Percentiles rank a stretch among this genome's conserved stretches.
These are phyloP conservation scores for Talaromyces piceae DNA, from an alignment of 2,329 filamentous ascomycete species.

Conservation along the genomic window DNA sequence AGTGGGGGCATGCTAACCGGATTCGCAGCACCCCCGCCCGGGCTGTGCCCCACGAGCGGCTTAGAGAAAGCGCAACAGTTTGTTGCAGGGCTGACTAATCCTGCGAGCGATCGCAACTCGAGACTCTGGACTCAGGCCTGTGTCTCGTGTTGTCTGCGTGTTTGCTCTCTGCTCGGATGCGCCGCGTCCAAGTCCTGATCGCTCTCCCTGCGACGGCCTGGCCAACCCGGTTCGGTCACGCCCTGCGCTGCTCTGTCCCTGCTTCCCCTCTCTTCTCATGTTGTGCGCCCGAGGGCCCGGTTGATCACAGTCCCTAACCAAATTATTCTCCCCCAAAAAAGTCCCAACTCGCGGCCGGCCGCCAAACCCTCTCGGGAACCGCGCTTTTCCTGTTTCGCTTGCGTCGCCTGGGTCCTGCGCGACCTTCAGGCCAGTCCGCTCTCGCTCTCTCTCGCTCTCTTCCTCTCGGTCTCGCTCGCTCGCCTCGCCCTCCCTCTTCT, in stretches of 20 bases:
- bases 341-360: not conserved
- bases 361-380: constrained; percentile 1
- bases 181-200: too few relatives aligned
- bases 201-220: too few relatives aligned
- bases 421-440: constrained; percentile 17
- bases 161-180: not conserved
- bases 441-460: constrained; percentile 2
- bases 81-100: too few relatives aligned
- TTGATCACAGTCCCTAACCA: too few relatives aligned
- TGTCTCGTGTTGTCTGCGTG: too few relatives aligned
- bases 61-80: not conserved
- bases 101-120: not conserved
- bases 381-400: constrained; percentile 22
- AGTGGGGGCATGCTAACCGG: not conserved
- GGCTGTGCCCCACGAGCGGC: not conserved
- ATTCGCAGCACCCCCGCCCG: not conserved
- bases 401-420: constrained; percentile 17
- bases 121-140: not conserved
- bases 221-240: too few relatives aligned
- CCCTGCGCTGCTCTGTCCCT: too few relatives aligned
- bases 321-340: too few relatives aligned
- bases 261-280: too few relatives aligned
- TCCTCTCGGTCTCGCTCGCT: constrained; percentile 8
- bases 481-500: constrained; percentile 8
- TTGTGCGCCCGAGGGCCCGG: too few relatives aligned